These are phyloP conservation scores for Hymenoscyphus occultus DNA, from an alignment of 2,329 filamentous ascomycete species.

Conservation along the genomic window DNA sequence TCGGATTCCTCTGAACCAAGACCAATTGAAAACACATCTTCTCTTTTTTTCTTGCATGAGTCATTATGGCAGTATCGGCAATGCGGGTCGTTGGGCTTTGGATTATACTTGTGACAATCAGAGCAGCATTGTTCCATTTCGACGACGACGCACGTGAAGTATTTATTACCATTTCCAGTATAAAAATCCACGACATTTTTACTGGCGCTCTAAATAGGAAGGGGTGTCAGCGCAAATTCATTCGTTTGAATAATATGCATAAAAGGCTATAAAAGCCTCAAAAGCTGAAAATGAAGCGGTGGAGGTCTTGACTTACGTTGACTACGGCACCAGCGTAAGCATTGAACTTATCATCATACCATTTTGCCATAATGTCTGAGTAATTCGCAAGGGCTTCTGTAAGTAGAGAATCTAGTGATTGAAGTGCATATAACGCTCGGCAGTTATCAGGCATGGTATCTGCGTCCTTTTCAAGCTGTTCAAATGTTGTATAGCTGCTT, in stretches of 20 bases:
- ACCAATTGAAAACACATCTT: not conserved
- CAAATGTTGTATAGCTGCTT: conserved; percentile 2
- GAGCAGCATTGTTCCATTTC: conserved; percentile 2
- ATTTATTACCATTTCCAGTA: conserved; percentile 4
- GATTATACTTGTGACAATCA: not conserved
- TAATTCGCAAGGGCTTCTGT: not conserved
- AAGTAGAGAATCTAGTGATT: not conserved
- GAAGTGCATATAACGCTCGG: not conserved
- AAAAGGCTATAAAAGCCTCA: no score
- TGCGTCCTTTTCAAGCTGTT: conserved; percentile 7
- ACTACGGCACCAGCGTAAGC: not conserved
- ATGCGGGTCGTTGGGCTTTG: not conserved
- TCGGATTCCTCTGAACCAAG: not conserved
- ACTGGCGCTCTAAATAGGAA: not conserved
- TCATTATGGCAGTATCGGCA: not conserved
- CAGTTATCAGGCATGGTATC: conserved; percentile 4
- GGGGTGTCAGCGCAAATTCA: not conserved
- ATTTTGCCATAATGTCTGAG: not conserved
- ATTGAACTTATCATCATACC: conserved; percentile 6
- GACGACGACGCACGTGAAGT: not conserved
- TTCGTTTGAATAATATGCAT: no score
- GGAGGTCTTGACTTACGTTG: not conserved
- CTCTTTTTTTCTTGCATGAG: not conserved
- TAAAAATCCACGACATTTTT: conserved; percentile 3
- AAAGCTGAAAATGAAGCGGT: not conserved